A percentile compares a stretch with the other conserved stretches of the same genome.
Conservation (phyloP, 768 basidiomycete genomes). For the Trametes sanguinea region DNA sequence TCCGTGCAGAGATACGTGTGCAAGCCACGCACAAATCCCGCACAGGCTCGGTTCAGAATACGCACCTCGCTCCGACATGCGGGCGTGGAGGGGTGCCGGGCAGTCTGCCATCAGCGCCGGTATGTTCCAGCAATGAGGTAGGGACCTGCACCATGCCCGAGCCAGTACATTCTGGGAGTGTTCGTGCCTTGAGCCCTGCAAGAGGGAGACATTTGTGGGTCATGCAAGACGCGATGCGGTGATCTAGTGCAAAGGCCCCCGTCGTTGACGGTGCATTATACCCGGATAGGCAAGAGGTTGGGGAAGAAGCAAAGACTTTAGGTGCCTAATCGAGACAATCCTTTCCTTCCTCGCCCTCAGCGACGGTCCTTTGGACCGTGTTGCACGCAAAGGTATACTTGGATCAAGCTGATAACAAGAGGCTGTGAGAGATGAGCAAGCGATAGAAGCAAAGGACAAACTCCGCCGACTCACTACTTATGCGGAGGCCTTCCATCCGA, state of each 20-base stretch:
- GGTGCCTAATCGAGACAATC: constrained; percentile 8
- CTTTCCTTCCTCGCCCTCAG: not conserved
- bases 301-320: constrained; percentile 10
- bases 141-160: not conserved
- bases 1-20: constrained; percentile 2
- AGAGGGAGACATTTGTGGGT: not conserved
- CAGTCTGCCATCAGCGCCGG: not conserved
- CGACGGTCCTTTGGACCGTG: not conserved
- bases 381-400: not conserved
- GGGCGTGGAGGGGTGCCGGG: constrained; percentile 6
- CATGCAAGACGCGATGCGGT: not conserved
- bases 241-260: not conserved
- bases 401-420: constrained; percentile 18
- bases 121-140: constrained; percentile 4
- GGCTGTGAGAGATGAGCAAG: constrained; percentile 6
- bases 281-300: constrained; percentile 12
- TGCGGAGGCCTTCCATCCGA: not conserved
- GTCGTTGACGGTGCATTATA: not conserved
- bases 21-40: not conserved
- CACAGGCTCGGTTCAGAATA: not conserved
- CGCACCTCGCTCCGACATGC: not conserved
- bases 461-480: constrained; percentile 7
- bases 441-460: constrained; percentile 12
- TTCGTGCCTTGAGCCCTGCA: not conserved
- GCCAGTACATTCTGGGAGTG: not conserved